Percentiles rank a stretch among this genome's conserved stretches.
Conservation (phyloP, 352 stramenopile species). For the Pythium pyrilobum region DNA sequence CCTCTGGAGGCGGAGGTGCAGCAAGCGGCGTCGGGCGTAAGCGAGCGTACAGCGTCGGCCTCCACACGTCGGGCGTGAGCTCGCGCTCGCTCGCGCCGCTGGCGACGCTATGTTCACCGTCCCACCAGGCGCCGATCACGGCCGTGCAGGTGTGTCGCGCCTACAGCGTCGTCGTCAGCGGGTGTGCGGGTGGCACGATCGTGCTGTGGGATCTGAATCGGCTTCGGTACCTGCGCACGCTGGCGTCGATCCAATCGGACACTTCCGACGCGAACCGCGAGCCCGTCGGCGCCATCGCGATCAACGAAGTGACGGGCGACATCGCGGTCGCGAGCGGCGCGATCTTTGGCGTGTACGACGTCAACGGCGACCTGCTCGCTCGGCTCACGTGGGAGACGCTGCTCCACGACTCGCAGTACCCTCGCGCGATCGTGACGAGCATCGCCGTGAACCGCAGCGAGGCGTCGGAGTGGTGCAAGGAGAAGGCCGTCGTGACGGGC, state of each 20-base stretch:
- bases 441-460: constrained; percentile 47
- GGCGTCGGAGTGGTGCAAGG: constrained; percentile 46
- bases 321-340: constrained; percentile 43
- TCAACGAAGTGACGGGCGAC: constrained; percentile 63
- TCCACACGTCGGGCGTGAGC: constrained; percentile 22
- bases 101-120: constrained; percentile 37
- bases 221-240: constrained; percentile 40
- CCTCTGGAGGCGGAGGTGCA: background rate
- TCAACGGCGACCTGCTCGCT: constrained; percentile 55
- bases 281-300: constrained; percentile 43
- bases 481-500: constrained; percentile 62
- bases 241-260: constrained; percentile 19
- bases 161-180: constrained; percentile 63
- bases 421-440: constrained; percentile 32
- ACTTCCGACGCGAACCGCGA: background rate
- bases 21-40: constrained; percentile 3
- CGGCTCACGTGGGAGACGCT: constrained; percentile 41
- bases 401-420: constrained; percentile 35
- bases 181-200: constrained; percentile 41
- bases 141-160: constrained; percentile 48
- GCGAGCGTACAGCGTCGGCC: constrained; percentile 26
- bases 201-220: constrained; percentile 76
- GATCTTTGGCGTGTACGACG: constrained; percentile 56
- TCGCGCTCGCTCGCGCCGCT: constrained; percentile 37
- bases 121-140: constrained; percentile 37